These are phyloP conservation scores for Triticum monococcum DNA, from an alignment of 176 grass and related monocot species.

Conservation along the genomic window DNA sequence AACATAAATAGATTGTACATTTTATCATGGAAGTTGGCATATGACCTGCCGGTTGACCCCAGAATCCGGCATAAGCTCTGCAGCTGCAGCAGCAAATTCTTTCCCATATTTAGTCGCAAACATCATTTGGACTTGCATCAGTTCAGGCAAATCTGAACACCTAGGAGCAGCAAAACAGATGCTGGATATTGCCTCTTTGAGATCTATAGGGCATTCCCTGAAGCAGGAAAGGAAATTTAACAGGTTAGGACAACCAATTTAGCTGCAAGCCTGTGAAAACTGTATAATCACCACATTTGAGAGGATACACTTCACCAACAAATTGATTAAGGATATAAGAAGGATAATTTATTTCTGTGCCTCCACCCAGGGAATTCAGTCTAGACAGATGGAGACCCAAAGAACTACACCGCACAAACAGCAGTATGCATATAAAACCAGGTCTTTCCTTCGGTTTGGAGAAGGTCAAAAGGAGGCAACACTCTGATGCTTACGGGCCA, in stretches of 20 bases:
- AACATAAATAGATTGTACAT: constrained; percentile 5
- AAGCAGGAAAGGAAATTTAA: constrained; percentile 21
- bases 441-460: not conserved
- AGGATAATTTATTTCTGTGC: not conserved
- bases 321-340: not conserved
- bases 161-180: constrained; percentile 98
- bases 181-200: constrained; percentile 98
- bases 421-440: not conserved
- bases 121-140: constrained; percentile 91
- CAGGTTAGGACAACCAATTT: not conserved
- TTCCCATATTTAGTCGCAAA: constrained; percentile 92
- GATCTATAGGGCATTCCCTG: constrained; percentile 97
- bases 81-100: constrained; percentile 79
- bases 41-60: constrained; percentile 97
- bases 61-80: constrained; percentile 87
- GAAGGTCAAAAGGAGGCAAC: not conserved
- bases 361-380: not conserved
- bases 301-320: not conserved
- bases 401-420: not conserved
- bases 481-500: not conserved
- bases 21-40: not conserved
- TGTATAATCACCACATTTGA: not conserved
- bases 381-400: not conserved
- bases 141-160: constrained; percentile 85
- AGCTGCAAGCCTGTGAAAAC: not conserved